These are phyloP conservation scores for Umbelopsis vinacea DNA, from an alignment of 192 early-diverging fungal genomes.

Conservation along the genomic window DNA sequence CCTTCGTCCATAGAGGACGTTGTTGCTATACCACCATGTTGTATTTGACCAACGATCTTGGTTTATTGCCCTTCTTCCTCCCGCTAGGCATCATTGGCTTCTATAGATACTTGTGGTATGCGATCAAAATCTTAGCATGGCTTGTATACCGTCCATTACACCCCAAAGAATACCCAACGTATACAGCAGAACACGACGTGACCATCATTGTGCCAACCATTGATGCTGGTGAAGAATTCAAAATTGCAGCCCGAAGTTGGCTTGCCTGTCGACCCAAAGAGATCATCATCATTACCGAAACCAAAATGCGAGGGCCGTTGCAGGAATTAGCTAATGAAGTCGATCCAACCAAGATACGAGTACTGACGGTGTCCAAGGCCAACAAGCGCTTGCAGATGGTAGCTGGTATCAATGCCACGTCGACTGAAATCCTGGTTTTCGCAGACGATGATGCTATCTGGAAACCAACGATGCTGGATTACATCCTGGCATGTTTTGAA, in stretches of 20 bases:
- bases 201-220: constrained; percentile 67
- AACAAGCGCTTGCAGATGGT: constrained; percentile 66
- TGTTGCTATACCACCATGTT: constrained; percentile 43
- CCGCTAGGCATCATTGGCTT: constrained; percentile 63
- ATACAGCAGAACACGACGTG: constrained; percentile 51
- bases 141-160: constrained; percentile 54
- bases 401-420: constrained; percentile 55
- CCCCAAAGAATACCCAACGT: constrained; percentile 50
- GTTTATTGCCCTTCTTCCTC: constrained; percentile 55
- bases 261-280: constrained; percentile 54
- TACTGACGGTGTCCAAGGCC: constrained; percentile 49
- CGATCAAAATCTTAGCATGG: constrained; percentile 59
- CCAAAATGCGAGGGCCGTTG: constrained; percentile 41
- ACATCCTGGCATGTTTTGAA: constrained; percentile 64
- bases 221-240: constrained; percentile 66
- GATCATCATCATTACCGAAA: constrained; percentile 61
- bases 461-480: constrained; percentile 57
- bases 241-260: constrained; percentile 58
- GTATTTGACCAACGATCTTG: constrained; percentile 57
- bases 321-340: constrained; percentile 51
- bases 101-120: constrained; percentile 64
- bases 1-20: constrained; percentile 37
- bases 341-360: constrained; percentile 48
- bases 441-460: constrained; percentile 66
- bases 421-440: constrained; percentile 58